phyloP scores from a whole-genome alignment of 2,329 filamentous ascomycete genomes.

The Fusarium miscanthi region DNA sequence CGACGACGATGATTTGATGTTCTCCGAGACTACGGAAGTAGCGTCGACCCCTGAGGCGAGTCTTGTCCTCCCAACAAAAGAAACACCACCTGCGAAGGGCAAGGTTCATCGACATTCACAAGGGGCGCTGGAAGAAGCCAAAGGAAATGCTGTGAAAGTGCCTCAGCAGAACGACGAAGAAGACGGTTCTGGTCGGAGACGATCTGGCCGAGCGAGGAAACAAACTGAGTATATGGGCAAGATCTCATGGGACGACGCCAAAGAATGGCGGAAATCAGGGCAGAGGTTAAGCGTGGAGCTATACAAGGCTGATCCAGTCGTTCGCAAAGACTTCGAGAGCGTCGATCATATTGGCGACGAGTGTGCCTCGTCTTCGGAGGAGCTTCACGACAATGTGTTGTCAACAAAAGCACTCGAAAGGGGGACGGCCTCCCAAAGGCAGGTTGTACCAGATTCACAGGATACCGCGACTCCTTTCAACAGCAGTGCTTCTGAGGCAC shows the following conservation, averaged over 20 bases:
- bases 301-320: constrained; percentile 4
- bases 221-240: constrained; percentile 47
- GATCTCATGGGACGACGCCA: constrained; percentile 45
- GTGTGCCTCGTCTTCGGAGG: not conserved
- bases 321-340: constrained; percentile 16
- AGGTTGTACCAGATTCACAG: constrained; percentile 47
- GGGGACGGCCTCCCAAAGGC: not conserved
- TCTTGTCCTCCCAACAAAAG: not conserved
- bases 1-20: constrained; percentile 43
- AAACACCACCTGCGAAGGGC: not conserved
- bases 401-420: not conserved
- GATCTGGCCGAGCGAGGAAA: constrained; percentile 45
- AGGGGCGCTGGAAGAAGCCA: not conserved
- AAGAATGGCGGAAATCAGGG: constrained; percentile 13
- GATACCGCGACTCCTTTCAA: constrained; percentile 40
- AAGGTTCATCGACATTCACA: not conserved
- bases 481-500: constrained; percentile 35
- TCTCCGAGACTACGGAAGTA: constrained; percentile 1
- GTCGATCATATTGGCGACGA: constrained; percentile 7
- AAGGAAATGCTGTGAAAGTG: not conserved
- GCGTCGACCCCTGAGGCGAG: not conserved
- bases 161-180: not conserved
- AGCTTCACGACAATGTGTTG: not conserved
- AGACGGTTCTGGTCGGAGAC: constrained; percentile 33
- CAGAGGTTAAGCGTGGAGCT: constrained; percentile 29